Percentiles rank a stretch among this genome's conserved stretches.
phyloP scores from a whole-genome alignment of 2,329 filamentous ascomycete species.

The Leptographium lundbergii region DNA sequence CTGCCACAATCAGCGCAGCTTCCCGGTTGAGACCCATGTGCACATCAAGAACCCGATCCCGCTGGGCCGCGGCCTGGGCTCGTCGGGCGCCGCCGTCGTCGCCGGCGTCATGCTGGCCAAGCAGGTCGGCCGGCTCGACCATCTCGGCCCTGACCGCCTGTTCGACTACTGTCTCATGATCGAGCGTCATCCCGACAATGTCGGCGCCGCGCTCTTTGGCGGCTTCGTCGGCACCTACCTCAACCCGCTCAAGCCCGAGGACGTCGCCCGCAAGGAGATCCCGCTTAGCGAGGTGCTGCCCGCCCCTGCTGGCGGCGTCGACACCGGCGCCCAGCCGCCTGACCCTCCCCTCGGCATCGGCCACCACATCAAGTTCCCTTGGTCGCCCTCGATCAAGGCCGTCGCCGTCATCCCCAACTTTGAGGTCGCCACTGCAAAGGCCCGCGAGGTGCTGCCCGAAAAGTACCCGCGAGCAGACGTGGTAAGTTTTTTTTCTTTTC shows the following conservation, averaged over 20 bases:
- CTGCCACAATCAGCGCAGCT: constrained; percentile 76
- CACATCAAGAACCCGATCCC: constrained; percentile 96
- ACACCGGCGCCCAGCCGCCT: constrained; percentile 78
- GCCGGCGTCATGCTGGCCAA: constrained; percentile 89
- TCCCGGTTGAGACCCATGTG: constrained; percentile 76
- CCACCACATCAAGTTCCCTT: constrained; percentile 90
- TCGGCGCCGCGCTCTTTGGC: constrained; percentile 87
- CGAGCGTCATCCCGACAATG: constrained; percentile 84
- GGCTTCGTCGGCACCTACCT: constrained; percentile 96
- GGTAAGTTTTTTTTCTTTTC: constrained; percentile 34
- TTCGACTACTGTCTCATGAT: constrained; percentile 98
- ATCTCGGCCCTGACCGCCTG: constrained; percentile 65
- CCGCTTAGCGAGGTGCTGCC: constrained; percentile 89
- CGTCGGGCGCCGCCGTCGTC: constrained; percentile 88
- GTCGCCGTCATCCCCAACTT: constrained; percentile 95
- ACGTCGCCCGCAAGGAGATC: constrained; percentile 83
- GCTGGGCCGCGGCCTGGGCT: constrained; percentile 83
- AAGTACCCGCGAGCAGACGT: constrained; percentile 72
- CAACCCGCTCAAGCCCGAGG: constrained; percentile 79
- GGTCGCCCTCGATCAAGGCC: constrained; percentile 91
- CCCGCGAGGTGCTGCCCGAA: constrained; percentile 71
- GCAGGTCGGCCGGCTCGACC: constrained; percentile 66
- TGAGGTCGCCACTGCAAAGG: constrained; percentile 86
- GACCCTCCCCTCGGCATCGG: constrained; percentile 86
- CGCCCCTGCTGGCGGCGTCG: constrained; percentile 75